phyloP scores from a whole-genome alignment of 306 rosid genomes.

The Begonia peltatifolia region DNA sequence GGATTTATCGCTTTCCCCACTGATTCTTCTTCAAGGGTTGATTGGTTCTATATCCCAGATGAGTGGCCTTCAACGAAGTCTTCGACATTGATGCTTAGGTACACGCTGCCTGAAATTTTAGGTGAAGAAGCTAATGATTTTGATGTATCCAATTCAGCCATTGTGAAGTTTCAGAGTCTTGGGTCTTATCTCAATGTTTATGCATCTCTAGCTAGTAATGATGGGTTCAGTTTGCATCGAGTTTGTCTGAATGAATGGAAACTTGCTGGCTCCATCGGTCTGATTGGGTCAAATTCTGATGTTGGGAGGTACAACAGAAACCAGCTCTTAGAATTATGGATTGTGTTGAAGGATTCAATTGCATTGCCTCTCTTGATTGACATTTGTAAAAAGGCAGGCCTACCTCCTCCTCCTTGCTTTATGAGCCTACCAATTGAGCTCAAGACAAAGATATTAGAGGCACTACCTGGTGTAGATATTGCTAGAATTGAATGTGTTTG shows the following conservation, averaged over 20 bases:
- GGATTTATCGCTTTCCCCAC: slow-evolving; percentile 42
- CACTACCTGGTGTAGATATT: slow-evolving; percentile 40
- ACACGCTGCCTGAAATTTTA: slow-evolving; percentile 48
- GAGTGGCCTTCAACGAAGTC: slow-evolving; percentile 28
- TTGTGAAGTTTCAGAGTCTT: slow-evolving; percentile 44
- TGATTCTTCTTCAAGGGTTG: slow-evolving; percentile 17
- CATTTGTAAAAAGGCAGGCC: slow-evolving; percentile 48
- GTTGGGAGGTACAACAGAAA: slow-evolving; percentile 9
- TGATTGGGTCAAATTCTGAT: slow-evolving; percentile 26
- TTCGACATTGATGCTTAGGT: slow-evolving; percentile 25
- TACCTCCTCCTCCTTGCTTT: slow-evolving; percentile 50
- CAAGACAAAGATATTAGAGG: slow-evolving; percentile 47
- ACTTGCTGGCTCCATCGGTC: slow-evolving; percentile 22
- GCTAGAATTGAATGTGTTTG: slow-evolving; percentile 37
- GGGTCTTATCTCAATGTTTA: slow-evolving; percentile 43
- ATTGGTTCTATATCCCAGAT: slow-evolving; percentile 18
- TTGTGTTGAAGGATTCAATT: slow-evolving; percentile 54
- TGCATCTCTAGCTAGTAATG: slow-evolving; percentile 31
- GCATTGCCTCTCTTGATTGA: slow-evolving; percentile 65
- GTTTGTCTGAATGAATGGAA: slow-evolving; percentile 32
- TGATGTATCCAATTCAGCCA: slow-evolving; percentile 14
- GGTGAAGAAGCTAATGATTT: slow-evolving; percentile 4
- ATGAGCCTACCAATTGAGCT: slow-evolving; percentile 58
- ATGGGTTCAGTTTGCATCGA: slow-evolving; percentile 23
- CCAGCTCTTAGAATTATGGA: slow-evolving; percentile 59